phyloP scores from a whole-genome alignment of 257 asterid species.

The Capsicum baccatum region DNA sequence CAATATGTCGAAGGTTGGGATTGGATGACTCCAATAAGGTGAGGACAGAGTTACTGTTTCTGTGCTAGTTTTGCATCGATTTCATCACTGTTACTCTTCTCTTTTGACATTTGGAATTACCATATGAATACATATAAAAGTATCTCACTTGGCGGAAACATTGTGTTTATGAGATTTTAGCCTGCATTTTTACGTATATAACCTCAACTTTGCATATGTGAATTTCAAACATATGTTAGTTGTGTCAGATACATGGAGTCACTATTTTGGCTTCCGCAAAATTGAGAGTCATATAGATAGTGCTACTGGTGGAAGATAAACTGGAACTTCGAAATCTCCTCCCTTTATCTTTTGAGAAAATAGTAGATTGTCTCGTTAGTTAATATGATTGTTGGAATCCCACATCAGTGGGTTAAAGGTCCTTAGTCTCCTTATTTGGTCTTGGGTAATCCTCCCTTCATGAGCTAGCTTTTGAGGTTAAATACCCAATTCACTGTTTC shows the following conservation, averaged over 20 bases:
- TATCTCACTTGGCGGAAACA: not conserved
- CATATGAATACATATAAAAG: not conserved
- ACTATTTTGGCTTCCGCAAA: constrained; percentile 90
- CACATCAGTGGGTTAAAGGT: too few species aligned
- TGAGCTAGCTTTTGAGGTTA: too few species aligned
- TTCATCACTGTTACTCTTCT: not conserved
- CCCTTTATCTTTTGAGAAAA: not conserved
- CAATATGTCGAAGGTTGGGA: constrained; percentile 99
- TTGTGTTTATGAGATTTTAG: not conserved
- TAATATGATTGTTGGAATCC: not conserved
- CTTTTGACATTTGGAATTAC: constrained; percentile 19
- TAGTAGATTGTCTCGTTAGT: not conserved
- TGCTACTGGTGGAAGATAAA: constrained; percentile 91
- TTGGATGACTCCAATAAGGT: constrained; percentile 98
- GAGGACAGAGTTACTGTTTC: constrained; percentile 25
- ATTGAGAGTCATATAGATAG: constrained; percentile 77
- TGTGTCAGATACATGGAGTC: constrained; percentile 85
- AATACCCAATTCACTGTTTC: too few species aligned
- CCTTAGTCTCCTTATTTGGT: too few species aligned
- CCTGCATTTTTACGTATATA: not conserved
- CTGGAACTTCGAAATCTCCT: constrained; percentile 16
- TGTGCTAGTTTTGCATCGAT: not conserved
- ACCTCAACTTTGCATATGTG: not conserved
- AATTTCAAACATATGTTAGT: constrained; percentile 42
- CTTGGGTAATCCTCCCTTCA: too few species aligned